Conservation (phyloP, 2,329 filamentous ascomycete species). For the Furcasterigmium sp. region DNA sequence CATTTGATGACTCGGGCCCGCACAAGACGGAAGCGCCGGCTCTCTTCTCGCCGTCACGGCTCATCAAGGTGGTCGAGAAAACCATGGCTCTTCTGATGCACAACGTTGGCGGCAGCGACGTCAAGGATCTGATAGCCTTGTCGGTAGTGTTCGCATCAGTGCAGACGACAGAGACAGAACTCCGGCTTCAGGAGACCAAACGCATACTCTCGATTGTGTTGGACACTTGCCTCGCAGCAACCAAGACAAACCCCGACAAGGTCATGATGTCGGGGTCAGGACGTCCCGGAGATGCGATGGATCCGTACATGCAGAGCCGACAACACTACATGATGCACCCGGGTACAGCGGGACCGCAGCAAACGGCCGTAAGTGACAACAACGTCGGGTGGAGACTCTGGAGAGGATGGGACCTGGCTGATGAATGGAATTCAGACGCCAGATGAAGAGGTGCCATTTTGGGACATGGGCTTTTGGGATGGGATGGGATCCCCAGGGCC, state of each 20-base stretch:
- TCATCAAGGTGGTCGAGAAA: conserved; percentile 40
- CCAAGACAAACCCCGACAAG: conserved; percentile 35
- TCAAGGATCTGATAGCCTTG: conserved; percentile 46
- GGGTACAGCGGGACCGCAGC: background rate
- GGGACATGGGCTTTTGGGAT: too few species aligned
- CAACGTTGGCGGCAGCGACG: conserved; percentile 42
- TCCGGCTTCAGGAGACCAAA: conserved; percentile 35
- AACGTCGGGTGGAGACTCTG: conserved; percentile 31
- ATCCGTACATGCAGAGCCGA: conserved; percentile 12
- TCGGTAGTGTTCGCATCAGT: conserved; percentile 42
- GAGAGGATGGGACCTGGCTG: conserved; percentile 31
- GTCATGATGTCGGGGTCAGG: conserved; percentile 12
- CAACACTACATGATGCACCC: conserved; percentile 23
- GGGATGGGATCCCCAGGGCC: too few species aligned
- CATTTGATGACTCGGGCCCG: conserved; percentile 25
- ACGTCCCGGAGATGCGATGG: conserved; percentile 10
- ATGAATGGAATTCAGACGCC: conserved; percentile 11
- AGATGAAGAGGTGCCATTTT: conserved; percentile 4
- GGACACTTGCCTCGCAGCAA: conserved; percentile 37
- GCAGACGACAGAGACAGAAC: conserved; percentile 29
- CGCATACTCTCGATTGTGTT: conserved; percentile 35
- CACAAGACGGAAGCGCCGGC: conserved; percentile 28
- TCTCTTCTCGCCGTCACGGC: conserved; percentile 35
- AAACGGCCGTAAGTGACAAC: conserved; percentile 16
- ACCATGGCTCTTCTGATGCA: conserved; percentile 38